phyloP scores from a whole-genome alignment of 2,329 filamentous ascomycete genomes.

The Thelonectria olida region DNA sequence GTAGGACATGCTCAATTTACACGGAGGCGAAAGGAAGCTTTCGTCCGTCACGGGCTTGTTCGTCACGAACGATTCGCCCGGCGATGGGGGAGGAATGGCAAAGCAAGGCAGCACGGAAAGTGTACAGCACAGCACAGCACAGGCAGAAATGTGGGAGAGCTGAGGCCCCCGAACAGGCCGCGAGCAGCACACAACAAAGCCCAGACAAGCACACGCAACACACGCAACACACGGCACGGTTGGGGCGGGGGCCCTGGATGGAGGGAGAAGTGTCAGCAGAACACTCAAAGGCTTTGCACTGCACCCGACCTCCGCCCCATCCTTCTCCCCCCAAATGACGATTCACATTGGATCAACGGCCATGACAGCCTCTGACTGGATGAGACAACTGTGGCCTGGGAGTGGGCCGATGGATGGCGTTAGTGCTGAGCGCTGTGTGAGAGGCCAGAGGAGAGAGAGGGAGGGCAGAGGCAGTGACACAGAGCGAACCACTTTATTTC shows the following conservation, averaged over 20 bases:
- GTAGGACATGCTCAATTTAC: conserved; percentile 19
- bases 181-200: conserved; percentile 9
- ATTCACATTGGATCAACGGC: conserved; percentile 21
- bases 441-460: conserved; percentile 6
- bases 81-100: conserved; percentile 29
- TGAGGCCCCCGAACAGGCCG: conserved; percentile 19
- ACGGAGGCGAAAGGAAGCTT: conserved; percentile 27
- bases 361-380: conserved; percentile 32
- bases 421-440: conserved; percentile 44
- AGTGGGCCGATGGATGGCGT: conserved; percentile 43
- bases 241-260: background rate
- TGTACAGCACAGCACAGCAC: background rate
- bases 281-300: conserved; percentile 22
- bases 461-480: conserved; percentile 25
- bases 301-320: conserved; percentile 23
- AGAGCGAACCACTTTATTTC: conserved; percentile 52
- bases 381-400: conserved; percentile 28
- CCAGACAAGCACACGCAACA: conserved; percentile 12
- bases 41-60: conserved; percentile 38
- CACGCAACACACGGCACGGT: conserved; percentile 32
- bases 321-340: background rate
- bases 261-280: conserved; percentile 38
- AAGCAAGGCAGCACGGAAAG: conserved; percentile 14
- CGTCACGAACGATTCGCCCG: conserved; percentile 39
- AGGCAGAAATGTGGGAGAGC: conserved; percentile 18